phyloP scores from a whole-genome alignment of 257 asterid species.

The Ilex asprella region DNA sequence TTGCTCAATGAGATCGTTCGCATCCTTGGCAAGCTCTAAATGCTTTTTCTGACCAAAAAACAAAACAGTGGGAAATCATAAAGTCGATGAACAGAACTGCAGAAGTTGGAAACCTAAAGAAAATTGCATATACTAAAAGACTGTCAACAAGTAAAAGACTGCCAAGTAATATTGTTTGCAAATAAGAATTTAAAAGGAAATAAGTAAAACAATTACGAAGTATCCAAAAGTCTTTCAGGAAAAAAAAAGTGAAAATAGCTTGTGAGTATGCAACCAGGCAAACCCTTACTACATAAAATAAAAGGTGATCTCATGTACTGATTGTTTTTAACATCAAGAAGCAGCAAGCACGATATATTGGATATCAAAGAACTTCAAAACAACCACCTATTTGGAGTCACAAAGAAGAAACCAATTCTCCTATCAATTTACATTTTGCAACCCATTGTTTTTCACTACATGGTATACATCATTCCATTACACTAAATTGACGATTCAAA shows the following conservation, averaged over 20 bases:
- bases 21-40: slow-evolving; percentile 69
- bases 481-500: neutral
- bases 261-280: neutral
- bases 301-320: too few species aligned
- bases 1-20: slow-evolving; percentile 69
- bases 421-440: neutral
- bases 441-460: neutral
- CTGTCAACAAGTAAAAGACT: too few species aligned
- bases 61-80: neutral
- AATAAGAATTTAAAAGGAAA: neutral
- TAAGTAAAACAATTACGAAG: neutral
- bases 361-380: too few species aligned
- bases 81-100: neutral
- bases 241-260: neutral
- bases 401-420: too few species aligned
- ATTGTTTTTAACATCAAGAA: too few species aligned
- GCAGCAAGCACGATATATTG: too few species aligned
- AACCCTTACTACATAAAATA: too few species aligned
- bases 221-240: neutral
- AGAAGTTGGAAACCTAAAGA: slow-evolving; percentile 8
- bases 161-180: neutral
- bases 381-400: too few species aligned
- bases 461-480: neutral
- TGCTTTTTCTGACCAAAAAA: slow-evolving; percentile 61
- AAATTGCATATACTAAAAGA: neutral